These are phyloP conservation scores for Sophora flavescens DNA, from an alignment of 306 rosid species.

Conservation along the genomic window DNA sequence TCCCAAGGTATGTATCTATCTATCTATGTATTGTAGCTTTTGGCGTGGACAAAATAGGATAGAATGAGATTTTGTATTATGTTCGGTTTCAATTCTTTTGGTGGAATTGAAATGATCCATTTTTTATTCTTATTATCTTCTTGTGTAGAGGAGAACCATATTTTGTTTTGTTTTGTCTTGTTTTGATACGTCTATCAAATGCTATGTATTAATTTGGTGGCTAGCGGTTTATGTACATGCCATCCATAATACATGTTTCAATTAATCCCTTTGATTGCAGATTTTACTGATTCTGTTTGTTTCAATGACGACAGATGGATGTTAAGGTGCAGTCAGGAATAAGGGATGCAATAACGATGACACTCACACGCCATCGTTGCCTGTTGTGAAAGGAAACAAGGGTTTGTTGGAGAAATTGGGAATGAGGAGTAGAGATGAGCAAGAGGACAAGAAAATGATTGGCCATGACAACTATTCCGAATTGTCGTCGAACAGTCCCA, in stretches of 20 bases:
- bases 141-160: no score
- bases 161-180: no score
- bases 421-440: slow-evolving; percentile 50
- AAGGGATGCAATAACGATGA: slow-evolving; percentile 65
- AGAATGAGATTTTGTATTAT: no score
- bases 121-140: no score
- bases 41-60: no score
- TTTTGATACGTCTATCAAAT: no score
- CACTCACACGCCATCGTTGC: slow-evolving; percentile 41
- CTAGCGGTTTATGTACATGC: neutral
- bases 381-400: slow-evolving; percentile 42
- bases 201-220: no score
- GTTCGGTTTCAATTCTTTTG: no score
- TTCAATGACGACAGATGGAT: slow-evolving; percentile 36
- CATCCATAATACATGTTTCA: neutral
- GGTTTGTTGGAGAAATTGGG: slow-evolving; percentile 61
- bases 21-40: no score
- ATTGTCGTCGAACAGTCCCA: slow-evolving; percentile 66
- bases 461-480: slow-evolving; percentile 74
- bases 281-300: neutral
- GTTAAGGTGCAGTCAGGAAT: slow-evolving; percentile 69
- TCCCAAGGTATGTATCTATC: slow-evolving; percentile 66
- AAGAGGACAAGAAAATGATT: slow-evolving; percentile 56
- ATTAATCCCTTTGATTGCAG: neutral
- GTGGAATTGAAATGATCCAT: no score